A percentile compares a stretch with the other conserved stretches of the same genome.
These are phyloP conservation scores for Euphorbia tirucalli DNA, from an alignment of 345 rosid species.

Conservation along the genomic window DNA sequence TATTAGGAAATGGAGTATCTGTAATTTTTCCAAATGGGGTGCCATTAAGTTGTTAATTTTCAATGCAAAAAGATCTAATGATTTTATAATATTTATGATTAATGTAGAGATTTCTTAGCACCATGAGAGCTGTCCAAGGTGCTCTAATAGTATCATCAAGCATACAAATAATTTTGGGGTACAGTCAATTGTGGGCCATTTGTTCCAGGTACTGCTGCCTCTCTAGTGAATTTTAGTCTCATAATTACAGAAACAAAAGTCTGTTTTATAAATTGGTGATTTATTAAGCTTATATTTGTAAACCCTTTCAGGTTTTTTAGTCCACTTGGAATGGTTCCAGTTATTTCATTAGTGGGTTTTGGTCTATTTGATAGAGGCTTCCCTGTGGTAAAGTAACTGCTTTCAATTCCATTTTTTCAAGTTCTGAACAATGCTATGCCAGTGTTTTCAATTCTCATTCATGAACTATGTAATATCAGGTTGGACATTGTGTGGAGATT, in stretches of 20 bases:
- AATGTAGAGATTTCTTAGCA: constrained; percentile 71
- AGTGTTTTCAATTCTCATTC: neutral
- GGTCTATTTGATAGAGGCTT: constrained; percentile 97
- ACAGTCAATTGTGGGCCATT: constrained; percentile 93
- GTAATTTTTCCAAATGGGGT: neutral
- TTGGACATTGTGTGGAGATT: constrained; percentile 82
- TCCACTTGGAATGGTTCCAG: constrained; percentile 98
- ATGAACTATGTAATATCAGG: constrained; percentile 36
- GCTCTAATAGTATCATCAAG: constrained; percentile 95
- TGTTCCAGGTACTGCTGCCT: constrained; percentile 69
- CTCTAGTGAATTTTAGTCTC: constrained; percentile 4
- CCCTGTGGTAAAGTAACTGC: constrained; percentile 65
- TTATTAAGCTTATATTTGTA: neutral
- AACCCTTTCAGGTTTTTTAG: constrained; percentile 74
- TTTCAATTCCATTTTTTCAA: neutral
- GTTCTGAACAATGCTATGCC: neutral
- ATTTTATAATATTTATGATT: constrained; percentile 7
- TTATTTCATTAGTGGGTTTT: constrained; percentile 82
- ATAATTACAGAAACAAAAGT: constrained; percentile 3
- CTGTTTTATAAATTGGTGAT: neutral
- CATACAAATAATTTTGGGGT: constrained; percentile 88
- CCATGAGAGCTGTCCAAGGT: constrained; percentile 99
- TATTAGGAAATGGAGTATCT: too few relatives aligned
- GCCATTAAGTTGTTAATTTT: neutral
- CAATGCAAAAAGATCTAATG: constrained; percentile 1